Evolutionary conservation across 2,329 filamentous ascomycete genomes (phyloP).

Genomic region (Rasamsonia emersonii): DNA sequence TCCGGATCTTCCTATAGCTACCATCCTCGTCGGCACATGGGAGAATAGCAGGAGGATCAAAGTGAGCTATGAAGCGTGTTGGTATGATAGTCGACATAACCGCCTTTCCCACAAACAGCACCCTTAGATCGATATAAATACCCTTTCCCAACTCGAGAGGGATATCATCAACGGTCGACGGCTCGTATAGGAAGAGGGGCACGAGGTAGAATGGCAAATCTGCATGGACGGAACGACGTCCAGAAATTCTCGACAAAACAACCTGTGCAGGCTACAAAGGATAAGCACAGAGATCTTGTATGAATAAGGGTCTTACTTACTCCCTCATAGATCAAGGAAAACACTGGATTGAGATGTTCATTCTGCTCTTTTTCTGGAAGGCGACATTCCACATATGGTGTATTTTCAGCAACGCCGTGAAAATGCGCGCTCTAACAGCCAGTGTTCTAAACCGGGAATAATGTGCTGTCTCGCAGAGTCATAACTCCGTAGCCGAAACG

Average conservation of each 20-base stretch:
- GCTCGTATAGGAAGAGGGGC: background rate
- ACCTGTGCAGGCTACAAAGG: background rate
- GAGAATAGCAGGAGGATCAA: background rate
- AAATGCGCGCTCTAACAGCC: conserved; percentile 1
- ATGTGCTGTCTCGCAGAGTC: background rate
- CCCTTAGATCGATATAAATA: background rate
- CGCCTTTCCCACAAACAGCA: background rate
- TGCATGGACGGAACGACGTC: background rate
- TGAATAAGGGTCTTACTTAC: background rate
- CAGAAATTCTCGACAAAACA: background rate
- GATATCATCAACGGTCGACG: background rate
- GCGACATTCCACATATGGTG: background rate
- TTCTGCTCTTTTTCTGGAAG: background rate
- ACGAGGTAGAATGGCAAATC: background rate
- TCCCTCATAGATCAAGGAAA: conserved; percentile 1
- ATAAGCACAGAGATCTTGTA: background rate
- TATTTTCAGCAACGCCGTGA: background rate
- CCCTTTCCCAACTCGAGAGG: background rate
- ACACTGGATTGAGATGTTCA: background rate
- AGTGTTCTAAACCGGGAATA: background rate
- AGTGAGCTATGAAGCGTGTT: background rate
- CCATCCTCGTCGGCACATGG: background rate
- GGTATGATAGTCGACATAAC: background rate
- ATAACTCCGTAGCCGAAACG: conserved; percentile 1
- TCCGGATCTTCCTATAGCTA: background rate